phyloP scores from a whole-genome alignment of 2,329 filamentous ascomycete species.

The Mycosphaerella arachidis region DNA sequence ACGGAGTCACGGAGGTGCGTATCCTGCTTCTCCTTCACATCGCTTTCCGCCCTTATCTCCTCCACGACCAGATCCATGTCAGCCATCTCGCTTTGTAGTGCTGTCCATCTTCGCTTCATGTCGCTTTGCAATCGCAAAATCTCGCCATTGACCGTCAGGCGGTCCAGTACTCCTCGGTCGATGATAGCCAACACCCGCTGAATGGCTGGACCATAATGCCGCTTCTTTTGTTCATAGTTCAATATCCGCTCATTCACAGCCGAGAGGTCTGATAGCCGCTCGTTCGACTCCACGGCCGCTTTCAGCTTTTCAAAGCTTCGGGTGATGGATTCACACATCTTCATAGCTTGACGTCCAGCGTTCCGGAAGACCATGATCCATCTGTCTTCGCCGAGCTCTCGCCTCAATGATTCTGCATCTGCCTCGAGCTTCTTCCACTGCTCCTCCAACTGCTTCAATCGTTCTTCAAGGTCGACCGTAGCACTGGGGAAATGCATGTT shows the following conservation, averaged over 20 bases:
- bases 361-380: slow-evolving; percentile 96
- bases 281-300: slow-evolving; percentile 70
- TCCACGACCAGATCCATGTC: slow-evolving; percentile 73
- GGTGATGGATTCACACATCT: slow-evolving; percentile 95
- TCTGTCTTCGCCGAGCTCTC: slow-evolving; percentile 88
- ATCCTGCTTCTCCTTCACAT: slow-evolving; percentile 45
- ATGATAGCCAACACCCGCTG: slow-evolving; percentile 88
- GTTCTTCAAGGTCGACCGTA: slow-evolving; percentile 78
- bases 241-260: slow-evolving; percentile 77
- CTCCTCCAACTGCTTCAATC: slow-evolving; percentile 69
- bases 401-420: slow-evolving; percentile 82
- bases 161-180: slow-evolving; percentile 88
- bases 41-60: slow-evolving; percentile 50
- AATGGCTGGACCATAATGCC: slow-evolving; percentile 89
- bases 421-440: slow-evolving; percentile 83
- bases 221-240: slow-evolving; percentile 90
- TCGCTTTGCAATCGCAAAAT: slow-evolving; percentile 82
- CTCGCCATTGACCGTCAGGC: slow-evolving; percentile 95
- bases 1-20: slow-evolving; percentile 87
- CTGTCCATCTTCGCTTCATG: slow-evolving; percentile 75
- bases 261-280: slow-evolving; percentile 67
- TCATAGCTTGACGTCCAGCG: slow-evolving; percentile 83
- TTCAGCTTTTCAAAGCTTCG: slow-evolving; percentile 77
- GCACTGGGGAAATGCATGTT: slow-evolving; percentile 79
- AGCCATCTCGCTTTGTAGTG: slow-evolving; percentile 68